These are phyloP conservation scores for Solanum pennellii DNA, from an alignment of 257 asterid genomes.

Conservation along the genomic window DNA sequence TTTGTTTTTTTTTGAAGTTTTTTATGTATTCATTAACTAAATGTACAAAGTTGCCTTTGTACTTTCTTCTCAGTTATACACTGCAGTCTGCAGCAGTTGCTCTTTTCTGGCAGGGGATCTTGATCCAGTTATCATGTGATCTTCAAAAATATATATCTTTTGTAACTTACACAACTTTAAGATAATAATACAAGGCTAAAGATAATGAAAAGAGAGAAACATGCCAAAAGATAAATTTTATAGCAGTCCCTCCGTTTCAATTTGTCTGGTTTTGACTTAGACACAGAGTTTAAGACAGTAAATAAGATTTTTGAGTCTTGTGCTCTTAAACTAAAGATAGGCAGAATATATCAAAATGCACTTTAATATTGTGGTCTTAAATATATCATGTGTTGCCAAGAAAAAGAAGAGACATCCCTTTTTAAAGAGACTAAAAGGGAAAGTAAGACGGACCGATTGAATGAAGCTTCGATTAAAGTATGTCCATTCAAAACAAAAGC, in stretches of 20 bases:
- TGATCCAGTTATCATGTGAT: not conserved
- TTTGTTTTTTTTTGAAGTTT: not conserved
- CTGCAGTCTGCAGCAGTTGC: not conserved
- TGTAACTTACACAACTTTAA: not conserved
- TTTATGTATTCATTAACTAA: not conserved
- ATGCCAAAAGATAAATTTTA: not conserved
- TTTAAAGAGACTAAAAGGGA: not conserved
- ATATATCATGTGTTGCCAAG: not conserved
- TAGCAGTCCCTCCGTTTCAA: not conserved
- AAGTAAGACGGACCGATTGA: not conserved
- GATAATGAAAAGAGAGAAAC: not conserved
- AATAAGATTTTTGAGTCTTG: not conserved
- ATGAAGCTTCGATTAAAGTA: not conserved
- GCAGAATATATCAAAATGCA: not conserved
- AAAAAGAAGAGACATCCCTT: not conserved
- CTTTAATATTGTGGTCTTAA: not conserved
- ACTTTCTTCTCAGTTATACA: not conserved
- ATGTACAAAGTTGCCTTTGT: not conserved
- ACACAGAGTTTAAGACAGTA: not conserved
- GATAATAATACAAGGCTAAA: not conserved
- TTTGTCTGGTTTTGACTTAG: not conserved
- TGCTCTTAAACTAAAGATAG: not conserved
- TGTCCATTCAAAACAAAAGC: not conserved
- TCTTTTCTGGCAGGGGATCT: not conserved
- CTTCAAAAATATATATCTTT: not conserved